Evolutionary conservation across 257 asterid genomes (phyloP).

Genomic region (Solanum corneliomulleri): DNA sequence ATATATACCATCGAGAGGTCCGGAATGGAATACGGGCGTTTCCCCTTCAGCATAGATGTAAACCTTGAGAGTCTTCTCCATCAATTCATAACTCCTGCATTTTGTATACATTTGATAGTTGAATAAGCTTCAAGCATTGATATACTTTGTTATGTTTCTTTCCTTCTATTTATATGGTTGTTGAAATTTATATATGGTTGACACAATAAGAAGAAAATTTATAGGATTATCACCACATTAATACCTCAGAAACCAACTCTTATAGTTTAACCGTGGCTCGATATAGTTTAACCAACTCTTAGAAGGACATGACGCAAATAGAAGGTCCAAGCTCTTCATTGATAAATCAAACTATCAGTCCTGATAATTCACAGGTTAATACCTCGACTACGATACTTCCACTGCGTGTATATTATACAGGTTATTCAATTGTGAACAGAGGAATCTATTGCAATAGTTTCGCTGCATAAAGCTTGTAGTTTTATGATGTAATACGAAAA

Average conservation of each 20-base stretch:
- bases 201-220: neutral
- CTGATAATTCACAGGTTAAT: neutral
- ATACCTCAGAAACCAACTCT: neutral
- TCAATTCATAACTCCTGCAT: conserved; percentile 36
- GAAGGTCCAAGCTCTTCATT: neutral
- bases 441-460: neutral
- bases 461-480: neutral
- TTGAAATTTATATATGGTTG: neutral
- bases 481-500: neutral
- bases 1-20: conserved; percentile 39
- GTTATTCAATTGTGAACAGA: neutral
- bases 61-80: conserved; percentile 24
- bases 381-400: neutral
- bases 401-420: neutral
- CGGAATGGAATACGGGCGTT: conserved; percentile 30
- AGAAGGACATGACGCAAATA: neutral
- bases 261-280: no score
- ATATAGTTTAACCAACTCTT: neutral
- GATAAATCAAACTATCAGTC: neutral
- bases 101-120: neutral
- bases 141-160: neutral
- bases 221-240: neutral
- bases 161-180: neutral
- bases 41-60: conserved; percentile 25
- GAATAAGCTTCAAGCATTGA: neutral